phyloP scores from a whole-genome alignment of 164 flowering plant genomes.

The Brasenia schreberi region DNA sequence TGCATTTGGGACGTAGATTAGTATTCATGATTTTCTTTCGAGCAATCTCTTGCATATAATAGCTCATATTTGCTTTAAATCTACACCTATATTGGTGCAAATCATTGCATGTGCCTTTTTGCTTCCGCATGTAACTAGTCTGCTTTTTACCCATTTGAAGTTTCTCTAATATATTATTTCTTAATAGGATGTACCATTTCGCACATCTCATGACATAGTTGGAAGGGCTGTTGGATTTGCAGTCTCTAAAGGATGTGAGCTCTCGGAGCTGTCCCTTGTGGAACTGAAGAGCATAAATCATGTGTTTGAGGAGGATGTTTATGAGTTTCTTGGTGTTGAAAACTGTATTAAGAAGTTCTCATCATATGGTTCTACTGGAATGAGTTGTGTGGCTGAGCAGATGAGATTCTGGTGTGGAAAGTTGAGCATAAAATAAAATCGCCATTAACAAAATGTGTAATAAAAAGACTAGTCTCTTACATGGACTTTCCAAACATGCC shows the following conservation, averaged over 20 bases:
- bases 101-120: no score
- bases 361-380: conserved; percentile 93
- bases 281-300: conserved; percentile 45
- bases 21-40: background rate
- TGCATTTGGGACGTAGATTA: background rate
- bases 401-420: conserved; percentile 52
- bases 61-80: background rate
- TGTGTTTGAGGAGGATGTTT: conserved; percentile 64
- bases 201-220: conserved; percentile 93
- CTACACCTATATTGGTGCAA: no score
- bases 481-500: background rate
- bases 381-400: conserved; percentile 63
- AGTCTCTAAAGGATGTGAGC: conserved; percentile 49
- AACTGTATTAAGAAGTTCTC: conserved; percentile 73
- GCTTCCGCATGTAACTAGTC: no score
- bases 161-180: background rate
- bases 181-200: conserved; percentile 81
- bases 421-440: conserved; percentile 22
- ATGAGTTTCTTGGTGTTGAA: conserved; percentile 77
- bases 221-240: conserved; percentile 82
- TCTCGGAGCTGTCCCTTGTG: conserved; percentile 53
- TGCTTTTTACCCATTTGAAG: background rate
- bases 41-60: background rate
- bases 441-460: background rate
- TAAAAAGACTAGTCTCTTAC: background rate